phyloP scores from a whole-genome alignment of 139 green algal species.

The Chlorella sp. region DNA sequence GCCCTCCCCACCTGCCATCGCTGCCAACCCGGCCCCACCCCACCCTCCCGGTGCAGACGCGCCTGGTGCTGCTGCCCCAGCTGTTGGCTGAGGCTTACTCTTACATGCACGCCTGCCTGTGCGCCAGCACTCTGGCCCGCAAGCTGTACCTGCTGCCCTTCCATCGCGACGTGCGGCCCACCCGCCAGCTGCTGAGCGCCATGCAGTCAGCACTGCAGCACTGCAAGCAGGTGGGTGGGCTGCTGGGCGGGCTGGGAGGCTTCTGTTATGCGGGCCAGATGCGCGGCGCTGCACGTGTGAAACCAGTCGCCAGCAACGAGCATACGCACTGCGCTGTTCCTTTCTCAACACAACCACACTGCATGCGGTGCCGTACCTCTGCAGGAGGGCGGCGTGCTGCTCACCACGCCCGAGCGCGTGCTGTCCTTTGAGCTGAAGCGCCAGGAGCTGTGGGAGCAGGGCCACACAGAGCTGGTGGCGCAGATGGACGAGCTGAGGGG shows the following conservation, averaged over 20 bases:
- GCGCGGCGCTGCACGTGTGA: too few relatives aligned
- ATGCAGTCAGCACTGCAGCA: constrained; percentile 47
- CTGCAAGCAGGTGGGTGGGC: constrained; percentile 36
- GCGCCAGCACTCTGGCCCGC: constrained; percentile 54
- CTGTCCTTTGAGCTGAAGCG: constrained; percentile 65
- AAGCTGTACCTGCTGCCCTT: constrained; percentile 66
- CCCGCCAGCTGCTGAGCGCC: background rate
- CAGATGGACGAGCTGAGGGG: constrained; percentile 30
- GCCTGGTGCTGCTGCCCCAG: constrained; percentile 62
- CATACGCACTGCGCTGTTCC: too few relatives aligned
- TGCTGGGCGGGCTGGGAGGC: too few relatives aligned
- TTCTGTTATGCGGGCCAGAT: too few relatives aligned
- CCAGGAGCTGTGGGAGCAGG: constrained; percentile 41
- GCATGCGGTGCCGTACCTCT: background rate
- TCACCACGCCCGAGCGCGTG: constrained; percentile 14
- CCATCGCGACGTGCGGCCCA: constrained; percentile 55
- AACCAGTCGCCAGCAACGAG: too few relatives aligned
- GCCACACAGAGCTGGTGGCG: background rate
- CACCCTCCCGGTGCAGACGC: too few relatives aligned
- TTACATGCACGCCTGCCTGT: constrained; percentile 61
- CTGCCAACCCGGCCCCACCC: too few relatives aligned
- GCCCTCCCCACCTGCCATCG: too few relatives aligned
- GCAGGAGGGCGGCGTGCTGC: too few relatives aligned
- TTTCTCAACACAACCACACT: too few relatives aligned
- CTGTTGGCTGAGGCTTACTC: constrained; percentile 60